phyloP scores from a whole-genome alignment of 2,329 filamentous ascomycete species.

The Curvularia sp. region DNA sequence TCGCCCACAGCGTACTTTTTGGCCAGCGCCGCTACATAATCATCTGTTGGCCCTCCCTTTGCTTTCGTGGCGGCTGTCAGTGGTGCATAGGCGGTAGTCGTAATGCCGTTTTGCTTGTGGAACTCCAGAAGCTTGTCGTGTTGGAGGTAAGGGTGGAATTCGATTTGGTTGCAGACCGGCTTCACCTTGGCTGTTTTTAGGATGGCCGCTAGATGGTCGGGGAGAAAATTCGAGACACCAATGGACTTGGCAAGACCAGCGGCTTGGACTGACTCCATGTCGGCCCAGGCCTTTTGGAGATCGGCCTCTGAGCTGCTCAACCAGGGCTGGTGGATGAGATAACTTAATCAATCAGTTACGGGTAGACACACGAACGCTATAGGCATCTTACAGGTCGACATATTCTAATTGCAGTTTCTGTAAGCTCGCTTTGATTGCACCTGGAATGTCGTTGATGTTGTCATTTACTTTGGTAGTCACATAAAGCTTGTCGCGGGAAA shows the following conservation, averaged over 20 bases:
- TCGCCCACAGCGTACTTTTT: slow-evolving; percentile 68
- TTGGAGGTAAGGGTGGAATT: slow-evolving; percentile 73
- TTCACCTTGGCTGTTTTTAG: slow-evolving; percentile 61
- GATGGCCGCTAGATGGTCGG: slow-evolving; percentile 62
- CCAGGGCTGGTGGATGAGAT: slow-evolving; percentile 69
- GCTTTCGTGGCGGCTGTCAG: slow-evolving; percentile 62
- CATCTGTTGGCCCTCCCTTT: slow-evolving; percentile 63
- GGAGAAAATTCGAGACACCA: slow-evolving; percentile 67
- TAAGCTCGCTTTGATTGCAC: slow-evolving; percentile 63
- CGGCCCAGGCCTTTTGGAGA: slow-evolving; percentile 65
- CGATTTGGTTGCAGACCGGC: slow-evolving; percentile 72
- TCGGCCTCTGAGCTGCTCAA: slow-evolving; percentile 62
- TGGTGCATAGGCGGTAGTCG: slow-evolving; percentile 57
- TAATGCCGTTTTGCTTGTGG: slow-evolving; percentile 58
- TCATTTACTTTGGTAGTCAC: slow-evolving; percentile 64
- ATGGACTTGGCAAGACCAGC: slow-evolving; percentile 66
- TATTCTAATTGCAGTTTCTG: slow-evolving; percentile 67
- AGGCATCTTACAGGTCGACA: slow-evolving; percentile 64
- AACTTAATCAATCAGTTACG: slow-evolving; percentile 50
- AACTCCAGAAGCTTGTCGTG: slow-evolving; percentile 65
- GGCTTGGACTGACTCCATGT: slow-evolving; percentile 66
- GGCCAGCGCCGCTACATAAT: slow-evolving; percentile 59
- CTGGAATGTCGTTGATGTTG: slow-evolving; percentile 63
- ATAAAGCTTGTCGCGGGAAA: slow-evolving; percentile 57
- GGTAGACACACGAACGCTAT: too few relatives aligned